Conservation (phyloP, 1,139 yeast species). For the Geotrichum histeridarum region DNA sequence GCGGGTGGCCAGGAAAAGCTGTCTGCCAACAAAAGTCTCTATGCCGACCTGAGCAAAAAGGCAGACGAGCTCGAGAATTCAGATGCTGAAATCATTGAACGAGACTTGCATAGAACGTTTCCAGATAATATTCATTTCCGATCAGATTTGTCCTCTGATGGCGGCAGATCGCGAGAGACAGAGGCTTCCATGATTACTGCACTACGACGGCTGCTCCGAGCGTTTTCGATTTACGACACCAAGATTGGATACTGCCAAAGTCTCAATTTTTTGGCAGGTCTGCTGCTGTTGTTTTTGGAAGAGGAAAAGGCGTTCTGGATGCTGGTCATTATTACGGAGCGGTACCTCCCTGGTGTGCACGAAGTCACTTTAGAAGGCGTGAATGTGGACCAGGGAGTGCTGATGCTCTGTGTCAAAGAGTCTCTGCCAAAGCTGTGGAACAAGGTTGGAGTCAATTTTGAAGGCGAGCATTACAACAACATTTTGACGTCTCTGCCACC, state of each 20-base stretch:
- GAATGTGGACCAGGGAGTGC: constrained; percentile 89
- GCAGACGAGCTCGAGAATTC: constrained; percentile 46
- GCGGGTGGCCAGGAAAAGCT: constrained; percentile 84
- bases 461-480: constrained; percentile 48
- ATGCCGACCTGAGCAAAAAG: constrained; percentile 58
- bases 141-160: constrained; percentile 28
- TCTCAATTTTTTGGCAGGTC: constrained; percentile 83
- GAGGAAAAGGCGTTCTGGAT: constrained; percentile 95
- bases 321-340: constrained; percentile 82
- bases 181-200: constrained; percentile 67
- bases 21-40: constrained; percentile 65
- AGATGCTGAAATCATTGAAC: constrained; percentile 86
- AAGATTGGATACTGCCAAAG: constrained; percentile 95
- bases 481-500: constrained; percentile 78
- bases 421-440: constrained; percentile 80
- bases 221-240: constrained; percentile 84
- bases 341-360: constrained; percentile 86
- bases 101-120: constrained; percentile 87
- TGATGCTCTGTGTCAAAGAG: constrained; percentile 80
- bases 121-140: constrained; percentile 85
- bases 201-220: constrained; percentile 71
- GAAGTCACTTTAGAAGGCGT: constrained; percentile 89
- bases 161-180: constrained; percentile 12
- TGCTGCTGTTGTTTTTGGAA: constrained; percentile 71
- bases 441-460: constrained; percentile 41